Base-by-base conservation (phyloP, 2,329 filamentous ascomycete genomes). In the Exophiala aquamarina region DNA sequence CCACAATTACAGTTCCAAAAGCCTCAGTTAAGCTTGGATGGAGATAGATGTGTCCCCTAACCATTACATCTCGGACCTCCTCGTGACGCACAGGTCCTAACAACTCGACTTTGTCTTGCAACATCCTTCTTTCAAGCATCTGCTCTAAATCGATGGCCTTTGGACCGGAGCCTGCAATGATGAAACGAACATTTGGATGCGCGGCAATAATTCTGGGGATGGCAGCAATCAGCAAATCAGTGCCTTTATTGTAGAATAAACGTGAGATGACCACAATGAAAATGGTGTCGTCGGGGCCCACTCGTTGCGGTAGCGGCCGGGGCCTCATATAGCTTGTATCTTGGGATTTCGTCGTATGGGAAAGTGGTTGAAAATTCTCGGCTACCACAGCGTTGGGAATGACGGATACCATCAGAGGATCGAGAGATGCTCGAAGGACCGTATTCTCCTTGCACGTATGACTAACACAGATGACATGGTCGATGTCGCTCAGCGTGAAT, bases 361-460 rank as follows among this genome's bases (percentile, higher is more conserved):
- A 76, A 2, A 87, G 68, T 0, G 92, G 93, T 41, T 84, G 82
- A 63, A 98, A 98, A 70, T 96, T 95, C 62, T 95, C 91, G 9
- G 94, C 91, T 1, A 98, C 94, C 2, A 98, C 88, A 8, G 93
- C 93, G 59, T 98, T 98, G 11, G 93, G 93, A 49, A 98, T 97
- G 29, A 95, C 93, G 0, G 92, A 97, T 17, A 98, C 93, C 84
- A 96, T 96, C 18, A 95, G 75, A 2, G 93, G 94, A 62, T 98
- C 94, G 2, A 98, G 79, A 0, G 92, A 95, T 3, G 93, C 93
- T 61, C 93, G 81, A 8, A 98, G 79, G 5, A 97, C 93, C 0
- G 93, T 98, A 63, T 98, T 98, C 67, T 98, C 93, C 67, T 98
- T 98, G 73, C 92, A 96, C 31, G 93, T 98, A 74, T 98, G 91